Conservation (phyloP, 345 rosid genomes). For the Heritiera littoralis region DNA sequence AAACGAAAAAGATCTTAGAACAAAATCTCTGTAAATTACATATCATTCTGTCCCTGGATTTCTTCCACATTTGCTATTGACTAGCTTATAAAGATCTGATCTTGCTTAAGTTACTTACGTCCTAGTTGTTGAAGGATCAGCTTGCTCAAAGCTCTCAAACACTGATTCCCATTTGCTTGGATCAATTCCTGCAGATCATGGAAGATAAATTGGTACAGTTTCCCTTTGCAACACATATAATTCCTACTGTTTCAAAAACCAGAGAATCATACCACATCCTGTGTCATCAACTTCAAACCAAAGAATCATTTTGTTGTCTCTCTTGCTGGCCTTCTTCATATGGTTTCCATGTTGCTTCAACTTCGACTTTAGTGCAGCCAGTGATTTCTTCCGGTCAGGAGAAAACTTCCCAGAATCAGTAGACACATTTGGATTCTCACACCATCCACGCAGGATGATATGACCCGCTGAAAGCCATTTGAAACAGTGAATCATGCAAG, state of each 20-base stretch:
- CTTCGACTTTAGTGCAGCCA: conserved; percentile 61
- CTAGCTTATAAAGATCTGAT: neutral
- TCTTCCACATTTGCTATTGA: neutral
- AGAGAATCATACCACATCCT: conserved; percentile 71
- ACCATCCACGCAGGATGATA: conserved; percentile 89
- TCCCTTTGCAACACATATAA: neutral
- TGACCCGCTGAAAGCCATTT: conserved; percentile 76
- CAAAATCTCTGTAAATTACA: neutral
- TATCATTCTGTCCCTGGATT: neutral
- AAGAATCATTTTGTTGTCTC: conserved; percentile 66
- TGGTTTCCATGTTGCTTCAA: conserved; percentile 64
- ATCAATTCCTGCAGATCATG: conserved; percentile 68
- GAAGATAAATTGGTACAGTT: neutral
- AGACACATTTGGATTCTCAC: conserved; percentile 50
- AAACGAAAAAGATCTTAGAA: conserved; percentile 22
- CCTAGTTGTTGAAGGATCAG: conserved; percentile 97
- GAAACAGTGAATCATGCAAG: conserved; percentile 13
- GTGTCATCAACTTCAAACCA: conserved; percentile 98
- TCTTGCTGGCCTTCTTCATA: conserved; percentile 53
- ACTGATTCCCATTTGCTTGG: conserved; percentile 98
- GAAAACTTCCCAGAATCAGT: conserved; percentile 43
- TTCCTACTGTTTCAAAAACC: conserved; percentile 8
- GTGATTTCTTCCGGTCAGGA: conserved; percentile 54
- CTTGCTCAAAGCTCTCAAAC: conserved; percentile 99
- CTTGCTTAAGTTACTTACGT: conserved; percentile 51